Base-by-base conservation (phyloP, 2,329 filamentous ascomycete species). In the Lachnellula subtilissima region DNA sequence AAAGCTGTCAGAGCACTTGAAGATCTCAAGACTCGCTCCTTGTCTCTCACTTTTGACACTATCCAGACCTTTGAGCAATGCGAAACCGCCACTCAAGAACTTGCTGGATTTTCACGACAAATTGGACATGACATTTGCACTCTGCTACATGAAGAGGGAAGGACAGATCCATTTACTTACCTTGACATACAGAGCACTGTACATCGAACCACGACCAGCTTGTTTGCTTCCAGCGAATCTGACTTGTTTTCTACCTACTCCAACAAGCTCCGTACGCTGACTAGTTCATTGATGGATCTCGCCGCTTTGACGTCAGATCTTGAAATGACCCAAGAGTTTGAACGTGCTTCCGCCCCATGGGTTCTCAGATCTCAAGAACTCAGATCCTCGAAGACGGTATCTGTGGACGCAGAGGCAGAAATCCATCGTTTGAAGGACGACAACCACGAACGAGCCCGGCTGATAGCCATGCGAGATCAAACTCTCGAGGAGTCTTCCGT, bases 401-500 rank as follows among this genome's bases (percentile, higher is more conserved):
- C 90, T 0, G 80, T 91, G 40, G 91, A 96, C 67, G 85, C 88
- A 0, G 91, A 96, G 68, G 89, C 93, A 67, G 89, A 96, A 70
- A 81, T 97, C 53, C 83, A 87, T 6, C 84, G 86, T 19, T 77
- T 96, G 55, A 90, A 87, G 65, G 89, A 92, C 52, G 87, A 93
- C 63, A 82, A 94, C 62, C 84, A 86, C 62, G 89, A 93, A 67
- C 85, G 88, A 19, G 87, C 89, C 3, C 85, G 87, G 53, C 79
- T 82, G 3, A 80, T 91, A 55, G 84, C 87, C 1, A 81, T 86
- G 61, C 85, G 87, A 60, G 90, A 96, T 62, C 89, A 92, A 69
- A 86, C 87, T 37, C 83, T 96, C 52, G 91, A 95, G 71, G 93
- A 95, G 56, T 82, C 89, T 23, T 83, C 87, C n/a, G 87, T 97